phyloP scores from a whole-genome alignment of 306 rosid genomes.

The Medicago lupulina region DNA sequence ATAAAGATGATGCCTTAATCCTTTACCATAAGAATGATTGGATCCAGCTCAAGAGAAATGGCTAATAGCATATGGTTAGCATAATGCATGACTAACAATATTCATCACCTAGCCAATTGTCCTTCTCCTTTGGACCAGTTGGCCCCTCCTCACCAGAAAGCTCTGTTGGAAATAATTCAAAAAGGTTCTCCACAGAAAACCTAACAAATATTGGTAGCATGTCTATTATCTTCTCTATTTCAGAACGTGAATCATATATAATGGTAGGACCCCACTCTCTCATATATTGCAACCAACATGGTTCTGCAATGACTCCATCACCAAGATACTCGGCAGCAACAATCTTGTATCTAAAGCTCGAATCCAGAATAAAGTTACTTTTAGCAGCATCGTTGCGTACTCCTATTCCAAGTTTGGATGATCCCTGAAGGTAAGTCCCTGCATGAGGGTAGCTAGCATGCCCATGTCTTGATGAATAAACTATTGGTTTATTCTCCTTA shows the following conservation, averaged over 20 bases:
- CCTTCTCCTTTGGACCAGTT: constrained; percentile 95
- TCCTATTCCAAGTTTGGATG: constrained; percentile 78
- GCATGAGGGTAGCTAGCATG: constrained; percentile 93
- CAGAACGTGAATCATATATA: constrained; percentile 67
- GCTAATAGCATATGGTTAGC: background rate
- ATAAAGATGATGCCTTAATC: constrained; percentile 25
- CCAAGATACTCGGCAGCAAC: constrained; percentile 92
- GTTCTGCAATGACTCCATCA: constrained; percentile 66
- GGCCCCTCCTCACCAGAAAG: constrained; percentile 96
- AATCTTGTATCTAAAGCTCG: constrained; percentile 70
- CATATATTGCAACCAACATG: constrained; percentile 96
- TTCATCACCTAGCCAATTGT: constrained; percentile 90
- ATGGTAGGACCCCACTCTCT: constrained; percentile 96
- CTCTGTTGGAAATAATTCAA: constrained; percentile 85
- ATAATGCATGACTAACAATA: constrained; percentile 51
- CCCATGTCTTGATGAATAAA: constrained; percentile 88
- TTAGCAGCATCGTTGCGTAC: constrained; percentile 74
- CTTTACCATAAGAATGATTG: background rate
- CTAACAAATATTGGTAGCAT: constrained; percentile 77
- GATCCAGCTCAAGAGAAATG: background rate
- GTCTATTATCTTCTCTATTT: constrained; percentile 74
- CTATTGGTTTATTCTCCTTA: constrained; percentile 69
- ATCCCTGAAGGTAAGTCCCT: constrained; percentile 84
- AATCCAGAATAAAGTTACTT: constrained; percentile 72
- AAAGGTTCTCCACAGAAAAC: constrained; percentile 78